Base-by-base conservation (phyloP, 257 asterid species). In the Nicotiana tomentosiformis region DNA sequence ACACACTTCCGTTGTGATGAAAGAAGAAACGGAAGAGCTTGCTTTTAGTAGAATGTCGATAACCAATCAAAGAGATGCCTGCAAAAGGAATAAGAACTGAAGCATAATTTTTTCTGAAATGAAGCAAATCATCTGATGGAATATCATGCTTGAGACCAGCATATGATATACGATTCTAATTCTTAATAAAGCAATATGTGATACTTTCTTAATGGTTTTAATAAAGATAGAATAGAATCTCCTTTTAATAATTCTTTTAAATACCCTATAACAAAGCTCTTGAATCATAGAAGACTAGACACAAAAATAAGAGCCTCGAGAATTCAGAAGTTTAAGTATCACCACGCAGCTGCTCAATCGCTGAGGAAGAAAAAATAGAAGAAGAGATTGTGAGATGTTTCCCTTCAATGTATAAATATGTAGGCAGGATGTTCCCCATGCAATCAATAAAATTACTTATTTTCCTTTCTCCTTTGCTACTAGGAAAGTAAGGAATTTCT, bases 401-500 rank as follows among this genome's bases (percentile, higher is more conserved):
- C 15, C 5, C 76, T 16, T 32, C 51, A 33, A 33, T 67, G 49
- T 67, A 17, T 1, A 8, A 33, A n/a, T 33, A 26, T 33, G 1
- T 33, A 33, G 9, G 29, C 4, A 8, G 77, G 77, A 67, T 8
- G 3, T 67, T 67, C 46, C 29, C 29, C 0, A 67, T 8, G 18
- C 15, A 67, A 67, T 17, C 53, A 17, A 8, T 10, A 67, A 32
- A 66, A 7, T 29, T 15, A 17, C 76, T 67, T 33, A 67, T 8
- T 68, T 35, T 8, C 81, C 83, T 20, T 80, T 72, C 62, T 74
- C 62, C 35, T 84, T 84, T 18, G 30, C 79, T 81, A 66, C 58
- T 82, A 77, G 80, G 81, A 85, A 85, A 82, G 78, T 85, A 66
- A 82, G 83, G 60, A 82, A 68, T 68, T 77, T 82, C 68, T 82